Evolutionary conservation across 2,329 filamentous ascomycete species (phyloP), one percentile per base, ranked within the genome.

Genomic region (Aspergillus sp.): DNA sequence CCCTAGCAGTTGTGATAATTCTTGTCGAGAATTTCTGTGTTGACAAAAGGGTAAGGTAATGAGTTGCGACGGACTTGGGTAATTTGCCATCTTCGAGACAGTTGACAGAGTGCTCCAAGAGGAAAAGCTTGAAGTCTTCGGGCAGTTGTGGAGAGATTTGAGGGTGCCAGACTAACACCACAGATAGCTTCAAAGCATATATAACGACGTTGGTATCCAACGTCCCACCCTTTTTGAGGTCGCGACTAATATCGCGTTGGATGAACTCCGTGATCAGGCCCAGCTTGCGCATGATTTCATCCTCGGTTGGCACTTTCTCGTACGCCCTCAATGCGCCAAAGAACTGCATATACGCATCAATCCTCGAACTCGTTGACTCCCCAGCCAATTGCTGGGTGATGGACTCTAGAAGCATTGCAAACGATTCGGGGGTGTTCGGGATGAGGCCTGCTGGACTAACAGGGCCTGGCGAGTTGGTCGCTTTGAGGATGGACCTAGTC

Each of bases 331-430:
- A 79, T 4, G 88, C 87, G 34, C 86, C 83, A 33, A 89, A 85
- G 45, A 99, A 80, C 67, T 89, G 89, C 70, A 88, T 86, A 69
- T 99, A 98, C 49, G 93, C 91, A 76, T 99, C 95, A 33, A 95
- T 75, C 64, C 89, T 89, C 12, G 86, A 87, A 57, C 86, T 83
- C 53, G 88, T 82, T 64, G 92, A 89, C 30, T 86, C 80, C 20
- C 89, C 87, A 39, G 89, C 89, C 48, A 99, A 82, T 74, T 95
- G 89, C 73, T 90, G 88, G 37, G 91, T 83, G 5, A 91, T 86
- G 0, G 91, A 96, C 66, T 96, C 90, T 63, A 98, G 77, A 88
- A 97, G 95, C 66, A 86, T 86, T 62, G 84, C 83, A 57, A 96
- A 86, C 40, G 84, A 87, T 45, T 82, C 79, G 60, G 80, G 78